Percentiles rank a stretch among this genome's conserved stretches.
phyloP scores from a whole-genome alignment of 1,284 basidiomycete species.

The Boletus putidus region DNA sequence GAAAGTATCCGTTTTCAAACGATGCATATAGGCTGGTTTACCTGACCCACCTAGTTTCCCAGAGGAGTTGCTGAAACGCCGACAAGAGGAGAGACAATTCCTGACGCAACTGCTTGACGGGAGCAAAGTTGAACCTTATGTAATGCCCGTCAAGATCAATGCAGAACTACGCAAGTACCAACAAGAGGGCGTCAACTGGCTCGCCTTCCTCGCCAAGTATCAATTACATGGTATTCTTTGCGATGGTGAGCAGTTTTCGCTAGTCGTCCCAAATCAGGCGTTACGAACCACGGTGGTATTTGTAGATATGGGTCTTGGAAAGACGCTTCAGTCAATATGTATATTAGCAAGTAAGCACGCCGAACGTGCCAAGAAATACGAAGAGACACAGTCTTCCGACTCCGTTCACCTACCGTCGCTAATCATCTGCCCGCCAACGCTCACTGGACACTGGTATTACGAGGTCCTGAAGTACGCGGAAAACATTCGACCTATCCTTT shows the following conservation, averaged over 20 bases:
- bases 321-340: constrained; percentile 97
- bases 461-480: constrained; percentile 94
- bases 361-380: constrained; percentile 76
- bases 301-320: constrained; percentile 98
- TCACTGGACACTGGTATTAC: constrained; percentile 98
- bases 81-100: constrained; percentile 89
- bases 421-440: constrained; percentile 95
- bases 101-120: constrained; percentile 93
- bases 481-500: constrained; percentile 83
- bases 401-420: constrained; percentile 89
- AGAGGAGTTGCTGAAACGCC: constrained; percentile 82
- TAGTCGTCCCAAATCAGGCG: not conserved
- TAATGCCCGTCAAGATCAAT: constrained; percentile 86
- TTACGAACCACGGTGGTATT: constrained; percentile 3
- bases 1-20: not conserved
- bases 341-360: constrained; percentile 94
- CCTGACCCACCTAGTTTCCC: constrained; percentile 95
- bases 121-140: constrained; percentile 91
- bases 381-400: constrained; percentile 72
- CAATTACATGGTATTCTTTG: constrained; percentile 98
- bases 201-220: constrained; percentile 96
- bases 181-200: constrained; percentile 98
- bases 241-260: constrained; percentile 66
- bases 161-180: constrained; percentile 97
- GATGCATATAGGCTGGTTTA: constrained; percentile 77